Conservation (phyloP, 2,329 filamentous ascomycete species). For the Trichoderma endophyticum region DNA sequence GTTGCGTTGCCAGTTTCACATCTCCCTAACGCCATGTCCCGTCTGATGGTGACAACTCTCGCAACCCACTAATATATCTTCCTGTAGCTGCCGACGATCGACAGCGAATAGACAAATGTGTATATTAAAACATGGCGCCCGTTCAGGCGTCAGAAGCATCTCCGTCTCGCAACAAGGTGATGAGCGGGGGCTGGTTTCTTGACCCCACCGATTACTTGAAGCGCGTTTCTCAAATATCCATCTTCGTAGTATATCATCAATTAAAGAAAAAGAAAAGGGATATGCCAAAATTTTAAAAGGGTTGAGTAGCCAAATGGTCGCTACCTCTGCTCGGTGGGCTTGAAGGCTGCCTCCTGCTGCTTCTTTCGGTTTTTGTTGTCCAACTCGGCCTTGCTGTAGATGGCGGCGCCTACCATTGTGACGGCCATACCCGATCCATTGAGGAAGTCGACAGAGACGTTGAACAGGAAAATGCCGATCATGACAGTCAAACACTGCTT, state of each 20-base stretch:
- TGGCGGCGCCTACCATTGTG: conserved; percentile 53
- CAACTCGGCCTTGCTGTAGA: conserved; percentile 57
- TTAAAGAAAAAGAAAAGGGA: conserved; percentile 4
- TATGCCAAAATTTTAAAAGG: conserved; percentile 19
- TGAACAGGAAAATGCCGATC: conserved; percentile 52
- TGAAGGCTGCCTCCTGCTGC: conserved; percentile 33
- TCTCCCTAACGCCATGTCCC: conserved; percentile 23
- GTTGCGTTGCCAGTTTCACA: conserved; percentile 11
- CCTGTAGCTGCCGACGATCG: not conserved
- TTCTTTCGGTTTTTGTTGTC: conserved; percentile 47
- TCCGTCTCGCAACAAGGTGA: not conserved
- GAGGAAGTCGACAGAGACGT: conserved; percentile 46
- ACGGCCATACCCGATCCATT: conserved; percentile 57
- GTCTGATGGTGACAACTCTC: conserved; percentile 17
- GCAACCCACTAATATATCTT: conserved; percentile 9
- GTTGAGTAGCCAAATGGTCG: not conserved
- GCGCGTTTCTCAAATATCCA: conserved; percentile 4
- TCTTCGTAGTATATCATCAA: conserved; percentile 14
- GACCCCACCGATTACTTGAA: not conserved
- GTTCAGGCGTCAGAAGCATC: not conserved
- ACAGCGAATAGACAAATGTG: not conserved
- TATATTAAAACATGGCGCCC: conserved; percentile 9
- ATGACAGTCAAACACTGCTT: conserved; percentile 57
- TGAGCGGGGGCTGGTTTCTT: not conserved
- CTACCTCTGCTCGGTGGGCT: conserved; percentile 36